Evolutionary conservation across 2,329 filamentous ascomycete species (phyloP), one percentile per base, ranked within the genome.

Genomic region (Torrubiella hemipterigena): DNA sequence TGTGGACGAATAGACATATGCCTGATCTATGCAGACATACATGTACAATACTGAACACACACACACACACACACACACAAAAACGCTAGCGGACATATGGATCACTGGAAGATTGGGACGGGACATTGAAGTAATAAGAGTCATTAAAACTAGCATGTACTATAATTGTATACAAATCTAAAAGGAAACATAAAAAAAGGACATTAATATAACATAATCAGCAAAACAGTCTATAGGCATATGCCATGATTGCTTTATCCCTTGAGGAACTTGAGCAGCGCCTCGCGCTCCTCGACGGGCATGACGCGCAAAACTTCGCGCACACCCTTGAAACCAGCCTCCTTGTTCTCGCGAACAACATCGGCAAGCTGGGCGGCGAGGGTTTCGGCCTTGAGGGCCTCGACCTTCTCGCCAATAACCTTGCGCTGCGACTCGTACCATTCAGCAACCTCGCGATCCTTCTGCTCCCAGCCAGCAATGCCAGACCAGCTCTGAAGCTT

Each of bases 341-440:
- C 73, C 48, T 64, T 63, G 44, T 67, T 60, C 33, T 48, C 47
- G 17, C 59, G 56, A 33, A 69, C 47, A 19, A 67, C 46, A 13
- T 52, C 52, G n/a, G 58, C 56, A 38, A 68, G 52, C 43, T 67
- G 58, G n/a, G 48, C 47, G 12, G 63, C 54, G 28, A 67, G 68
- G 25, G 74, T 70, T 38, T 94, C 83, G 5, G 72, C 69, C 71
- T 85, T 91, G 49, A 96, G 67, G 10, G 67, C 61, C 55, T 95
- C 86, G 17, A 96, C 75, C 73, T 91, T 93, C 40, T 80, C 73
- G 40, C 81, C 71, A 30, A 98, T 76, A 24, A 65, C 62, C 67
- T 89, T 84, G 51, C 84, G 71, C 63, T 96, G 91, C 62, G 89
- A 79, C 67, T 98, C 91, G 54, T 95, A 96, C 91, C 91, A 98